Evolutionary conservation across 192 early-diverging fungal genomes (phyloP).

Genomic region (Radiomyces spectabilis): DNA sequence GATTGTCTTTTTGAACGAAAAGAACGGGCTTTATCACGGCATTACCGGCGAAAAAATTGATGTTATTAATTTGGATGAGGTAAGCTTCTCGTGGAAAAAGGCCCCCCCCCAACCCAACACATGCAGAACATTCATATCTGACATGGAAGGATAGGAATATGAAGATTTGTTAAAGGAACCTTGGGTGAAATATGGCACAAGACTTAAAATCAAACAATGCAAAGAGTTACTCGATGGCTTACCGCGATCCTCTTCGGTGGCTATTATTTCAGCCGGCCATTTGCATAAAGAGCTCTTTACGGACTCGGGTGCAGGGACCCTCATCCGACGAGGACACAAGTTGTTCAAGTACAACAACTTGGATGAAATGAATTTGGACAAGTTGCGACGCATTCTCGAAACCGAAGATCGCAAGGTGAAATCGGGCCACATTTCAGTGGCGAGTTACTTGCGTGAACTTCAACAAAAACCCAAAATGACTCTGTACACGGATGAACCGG

Average conservation of each 20-base stretch:
- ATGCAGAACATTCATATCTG: too few species aligned
- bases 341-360: conserved; percentile 65
- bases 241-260: conserved; percentile 93
- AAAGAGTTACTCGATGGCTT: conserved; percentile 93
- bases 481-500: conserved; percentile 90
- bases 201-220: conserved; percentile 95
- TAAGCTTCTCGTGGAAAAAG: conserved; percentile 16
- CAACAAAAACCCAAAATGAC: conserved; percentile 47
- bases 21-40: conserved; percentile 92
- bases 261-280: conserved; percentile 97
- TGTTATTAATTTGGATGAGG: conserved; percentile 95
- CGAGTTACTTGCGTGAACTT: conserved; percentile 66
- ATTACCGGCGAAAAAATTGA: conserved; percentile 94
- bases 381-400: conserved; percentile 69
- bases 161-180: conserved; percentile 86
- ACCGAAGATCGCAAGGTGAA: conserved; percentile 64
- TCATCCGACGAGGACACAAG: conserved; percentile 92
- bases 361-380: conserved; percentile 66
- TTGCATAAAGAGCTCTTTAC: conserved; percentile 99
- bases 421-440: conserved; percentile 60
- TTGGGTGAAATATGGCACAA: conserved; percentile 97
- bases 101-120: conserved; percentile 2
- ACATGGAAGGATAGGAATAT: too few species aligned
- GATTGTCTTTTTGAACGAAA: conserved; percentile 96
- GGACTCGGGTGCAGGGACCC: conserved; percentile 89